A percentile compares a stretch with the other conserved stretches of the same genome.
phyloP scores from a whole-genome alignment of 2,329 filamentous ascomycete species.

The Elsinoe batatas region DNA sequence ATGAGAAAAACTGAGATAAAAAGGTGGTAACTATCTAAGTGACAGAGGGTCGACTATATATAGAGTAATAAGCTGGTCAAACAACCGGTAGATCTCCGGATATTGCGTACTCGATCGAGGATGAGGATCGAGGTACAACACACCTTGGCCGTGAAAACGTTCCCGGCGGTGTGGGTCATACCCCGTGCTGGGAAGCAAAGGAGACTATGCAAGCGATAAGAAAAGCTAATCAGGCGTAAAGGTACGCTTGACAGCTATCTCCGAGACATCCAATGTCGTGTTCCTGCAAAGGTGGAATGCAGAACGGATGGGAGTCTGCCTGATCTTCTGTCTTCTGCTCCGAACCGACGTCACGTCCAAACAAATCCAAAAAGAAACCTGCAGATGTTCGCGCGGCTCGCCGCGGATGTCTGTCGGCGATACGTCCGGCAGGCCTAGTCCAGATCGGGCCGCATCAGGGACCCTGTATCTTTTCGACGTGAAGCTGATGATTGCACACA shows the following conservation, averaged over 20 bases:
- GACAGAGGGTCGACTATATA: too few species aligned
- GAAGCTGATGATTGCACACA: too few species aligned
- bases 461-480: background rate
- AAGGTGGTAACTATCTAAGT: too few species aligned
- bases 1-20: too few species aligned
- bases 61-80: too few species aligned
- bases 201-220: background rate
- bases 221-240: background rate
- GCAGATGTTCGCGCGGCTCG: constrained; percentile 5
- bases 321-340: too few species aligned
- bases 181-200: background rate
- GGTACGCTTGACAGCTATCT: background rate
- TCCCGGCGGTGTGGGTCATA: background rate
- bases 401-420: constrained; percentile 2
- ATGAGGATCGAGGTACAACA: too few species aligned
- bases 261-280: background rate
- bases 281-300: too few species aligned
- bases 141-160: background rate
- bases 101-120: too few species aligned
- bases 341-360: background rate
- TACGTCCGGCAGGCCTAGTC: background rate
- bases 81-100: too few species aligned
- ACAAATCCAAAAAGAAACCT: background rate
- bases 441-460: background rate
- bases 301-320: too few species aligned